A percentile compares a stretch with the other conserved stretches of the same genome.
Evolutionary conservation across 2,329 filamentous ascomycete genomes (phyloP).

Genomic region (Scedosporium apiospermum): DNA sequence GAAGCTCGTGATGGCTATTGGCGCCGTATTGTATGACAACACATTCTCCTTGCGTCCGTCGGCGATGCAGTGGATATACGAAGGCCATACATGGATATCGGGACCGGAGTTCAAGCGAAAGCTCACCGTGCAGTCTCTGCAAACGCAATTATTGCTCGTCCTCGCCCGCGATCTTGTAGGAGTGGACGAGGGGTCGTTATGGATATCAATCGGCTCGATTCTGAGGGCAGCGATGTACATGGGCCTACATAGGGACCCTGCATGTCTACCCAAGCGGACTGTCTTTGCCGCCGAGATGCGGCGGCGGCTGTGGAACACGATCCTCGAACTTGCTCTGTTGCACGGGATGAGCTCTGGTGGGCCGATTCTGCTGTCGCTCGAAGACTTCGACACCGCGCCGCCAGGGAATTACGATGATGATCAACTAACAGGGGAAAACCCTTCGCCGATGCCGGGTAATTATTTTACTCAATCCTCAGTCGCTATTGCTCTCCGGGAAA

Average conservation of each 20-base stretch:
- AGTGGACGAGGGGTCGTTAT: slow-evolving; percentile 35
- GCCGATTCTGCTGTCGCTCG: slow-evolving; percentile 30
- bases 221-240: slow-evolving; percentile 37
- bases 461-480: slow-evolving; percentile 30
- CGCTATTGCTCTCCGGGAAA: slow-evolving; percentile 30
- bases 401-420: slow-evolving; percentile 42
- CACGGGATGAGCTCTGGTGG: slow-evolving; percentile 36
- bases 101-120: slow-evolving; percentile 43
- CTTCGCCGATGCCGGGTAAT: slow-evolving; percentile 20
- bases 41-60: slow-evolving; percentile 36
- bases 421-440: slow-evolving; percentile 23
- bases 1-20: slow-evolving; percentile 49
- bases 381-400: slow-evolving; percentile 38
- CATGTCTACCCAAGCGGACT: slow-evolving; percentile 23
- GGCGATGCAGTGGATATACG: slow-evolving; percentile 47
- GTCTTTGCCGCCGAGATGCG: slow-evolving; percentile 34
- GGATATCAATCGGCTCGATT: slow-evolving; percentile 34
- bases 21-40: slow-evolving; percentile 39
- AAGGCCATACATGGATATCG: slow-evolving; percentile 45
- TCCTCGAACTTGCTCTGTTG: slow-evolving; percentile 36
- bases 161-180: slow-evolving; percentile 27
- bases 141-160: slow-evolving; percentile 33
- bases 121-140: slow-evolving; percentile 39
- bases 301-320: slow-evolving; percentile 41
- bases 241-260: slow-evolving; percentile 41